Base-by-base conservation (phyloP, 1,284 basidiomycete genomes). In the Apiotrichum gracile region DNA sequence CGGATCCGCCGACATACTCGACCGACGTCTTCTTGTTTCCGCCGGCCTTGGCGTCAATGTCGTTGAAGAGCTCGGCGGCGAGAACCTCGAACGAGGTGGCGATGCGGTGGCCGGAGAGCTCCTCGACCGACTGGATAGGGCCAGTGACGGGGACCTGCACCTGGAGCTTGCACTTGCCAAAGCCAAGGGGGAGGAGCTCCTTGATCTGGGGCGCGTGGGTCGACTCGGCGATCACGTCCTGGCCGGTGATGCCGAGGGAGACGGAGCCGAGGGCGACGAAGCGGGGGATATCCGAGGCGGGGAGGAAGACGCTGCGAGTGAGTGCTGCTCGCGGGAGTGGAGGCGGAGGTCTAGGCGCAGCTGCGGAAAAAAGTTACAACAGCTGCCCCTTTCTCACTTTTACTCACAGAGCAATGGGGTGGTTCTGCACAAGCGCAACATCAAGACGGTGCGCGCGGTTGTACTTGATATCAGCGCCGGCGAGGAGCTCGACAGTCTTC, bases 261-360 rank as follows among this genome's bases (percentile, higher is more conserved):
- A 98, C 88, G 68, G 96, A 91, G 51, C 94, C 94, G 73, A 97
- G 91, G 27, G 91, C 96, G 34, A 99, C 96, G 76, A 97, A 99
- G 33, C 92, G 94, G 13, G 94, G 94, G 61, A 99, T 99, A 70
- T 99, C 96, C 9, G 89, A 82, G 1, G 96, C 96, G 22, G 96
- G 94, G 19, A 98, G 85, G 77, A 99, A 98, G 29, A 99, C 88
- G 21, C 92, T 94, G 71, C 9, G 5, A n/a, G 37, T 38, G 19
- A 38, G 33, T 34, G n/a, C 7, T 10, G 17, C 13, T 7, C 13
- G 14, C 13, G 5, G 33, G 14, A 21, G 31, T 45, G 9, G n/a
- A 31, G 26, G 17, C n/a, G 8, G 35, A 16, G 17, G 16, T 5
- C 37, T 13, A n/a, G 37, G 17, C 16, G 29, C 8, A 31, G 29